Percentiles rank a stretch among this genome's conserved stretches.
Conservation (phyloP, 495 filamentous ascomycete species). For the Aspergillus nanangensis region DNA sequence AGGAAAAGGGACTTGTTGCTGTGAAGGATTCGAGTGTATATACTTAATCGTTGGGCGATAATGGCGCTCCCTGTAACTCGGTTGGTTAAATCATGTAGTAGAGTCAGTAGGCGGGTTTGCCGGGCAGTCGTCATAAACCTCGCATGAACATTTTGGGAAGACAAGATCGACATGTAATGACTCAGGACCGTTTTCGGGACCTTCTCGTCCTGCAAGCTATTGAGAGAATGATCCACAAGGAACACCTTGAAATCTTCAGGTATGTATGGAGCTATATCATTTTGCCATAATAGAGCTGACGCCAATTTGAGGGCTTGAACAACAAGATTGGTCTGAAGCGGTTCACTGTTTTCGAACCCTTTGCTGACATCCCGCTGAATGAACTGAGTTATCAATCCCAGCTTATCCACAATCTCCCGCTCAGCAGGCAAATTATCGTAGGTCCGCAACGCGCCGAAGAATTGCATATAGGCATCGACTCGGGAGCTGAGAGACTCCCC, state of each 20-base stretch:
- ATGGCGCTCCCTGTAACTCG: conserved; percentile 74
- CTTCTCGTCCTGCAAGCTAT: conserved; percentile 56
- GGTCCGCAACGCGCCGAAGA: conserved; percentile 69
- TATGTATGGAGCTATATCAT: conserved; percentile 57
- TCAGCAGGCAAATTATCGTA: conserved; percentile 72
- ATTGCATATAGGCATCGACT: conserved; percentile 80
- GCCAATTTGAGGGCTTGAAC: conserved; percentile 74
- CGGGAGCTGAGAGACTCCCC: conserved; percentile 61
- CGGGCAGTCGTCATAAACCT: conserved; percentile 69
- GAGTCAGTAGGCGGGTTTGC: conserved; percentile 59
- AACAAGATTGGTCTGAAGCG: conserved; percentile 58
- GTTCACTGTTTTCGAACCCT: conserved; percentile 24
- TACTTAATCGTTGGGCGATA: conserved; percentile 62
- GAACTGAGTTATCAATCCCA: conserved; percentile 68
- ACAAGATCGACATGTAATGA: conserved; percentile 72
- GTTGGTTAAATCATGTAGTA: conserved; percentile 66
- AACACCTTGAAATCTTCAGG: conserved; percentile 74
- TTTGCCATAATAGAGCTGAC: conserved; percentile 64
- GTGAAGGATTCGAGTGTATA: conserved; percentile 69
- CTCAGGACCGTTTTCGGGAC: conserved; percentile 72
- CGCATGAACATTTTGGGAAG: conserved; percentile 68
- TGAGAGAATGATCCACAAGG: conserved; percentile 73
- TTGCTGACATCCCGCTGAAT: conserved; percentile 70
- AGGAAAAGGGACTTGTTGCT: conserved; percentile 68
- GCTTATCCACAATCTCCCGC: conserved; percentile 67